A percentile compares a stretch with the other conserved stretches of the same genome.
These are phyloP conservation scores for Yamadazyma pseudoaaseri DNA, from an alignment of 1,139 yeast genomes.

Conservation along the genomic window DNA sequence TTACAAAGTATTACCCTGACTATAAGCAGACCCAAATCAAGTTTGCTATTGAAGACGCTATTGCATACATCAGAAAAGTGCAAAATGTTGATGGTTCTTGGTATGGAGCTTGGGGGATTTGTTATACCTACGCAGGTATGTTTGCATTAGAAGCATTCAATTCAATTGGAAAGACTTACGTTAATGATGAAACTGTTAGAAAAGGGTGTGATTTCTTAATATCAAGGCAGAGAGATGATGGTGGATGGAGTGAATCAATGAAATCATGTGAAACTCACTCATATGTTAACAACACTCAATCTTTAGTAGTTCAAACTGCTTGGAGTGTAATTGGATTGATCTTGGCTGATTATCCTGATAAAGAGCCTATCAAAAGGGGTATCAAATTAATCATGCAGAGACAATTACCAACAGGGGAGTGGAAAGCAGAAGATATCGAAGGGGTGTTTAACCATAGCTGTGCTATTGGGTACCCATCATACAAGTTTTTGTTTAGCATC, in stretches of 20 bases:
- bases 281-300: constrained; percentile 58
- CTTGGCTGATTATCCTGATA: constrained; percentile 77
- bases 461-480: constrained; percentile 95
- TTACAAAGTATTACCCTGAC: constrained; percentile 58
- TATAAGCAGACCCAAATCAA: constrained; percentile 68
- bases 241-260: constrained; percentile 97
- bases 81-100: constrained; percentile 89
- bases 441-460: constrained; percentile 93
- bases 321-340: constrained; percentile 89
- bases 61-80: constrained; percentile 62
- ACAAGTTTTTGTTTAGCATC: constrained; percentile 84
- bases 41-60: constrained; percentile 68
- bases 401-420: constrained; percentile 78
- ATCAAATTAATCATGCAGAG: constrained; percentile 61
- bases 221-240: constrained; percentile 75
- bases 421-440: constrained; percentile 82
- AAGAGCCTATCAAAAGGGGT: constrained; percentile 60
- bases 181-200: constrained; percentile 58
- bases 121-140: constrained; percentile 96
- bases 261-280: constrained; percentile 79
- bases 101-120: constrained; percentile 99
- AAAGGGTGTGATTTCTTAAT: constrained; percentile 85
- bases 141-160: constrained; percentile 92
- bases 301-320: constrained; percentile 85
- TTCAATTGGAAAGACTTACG: constrained; percentile 64